Percentiles rank a stretch among this genome's conserved stretches.
Conservation (phyloP, 2,329 filamentous ascomycete species). For the Ambrosiella xylebori region DNA sequence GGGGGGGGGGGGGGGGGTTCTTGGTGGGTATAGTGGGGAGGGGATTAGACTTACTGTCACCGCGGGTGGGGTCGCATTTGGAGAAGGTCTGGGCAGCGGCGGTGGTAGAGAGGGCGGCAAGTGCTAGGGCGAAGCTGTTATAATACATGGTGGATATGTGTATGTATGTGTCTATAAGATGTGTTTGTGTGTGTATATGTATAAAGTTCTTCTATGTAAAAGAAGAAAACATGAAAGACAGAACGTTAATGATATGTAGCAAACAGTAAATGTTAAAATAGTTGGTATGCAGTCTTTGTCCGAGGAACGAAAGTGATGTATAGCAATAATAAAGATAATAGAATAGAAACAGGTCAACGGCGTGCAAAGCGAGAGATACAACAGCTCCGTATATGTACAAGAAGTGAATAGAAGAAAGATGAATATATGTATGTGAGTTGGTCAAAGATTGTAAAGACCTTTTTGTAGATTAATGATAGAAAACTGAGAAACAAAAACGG, state of each 20-base stretch:
- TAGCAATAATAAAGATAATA: background rate
- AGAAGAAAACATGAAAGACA: background rate
- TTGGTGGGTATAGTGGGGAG: background rate
- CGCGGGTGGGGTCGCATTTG: constrained; percentile 30
- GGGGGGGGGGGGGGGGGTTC: background rate
- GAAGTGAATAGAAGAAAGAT: background rate
- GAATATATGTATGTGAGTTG: too few species aligned
- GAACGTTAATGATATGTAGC: background rate
- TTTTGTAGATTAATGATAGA: background rate
- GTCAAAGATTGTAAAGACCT: too few species aligned
- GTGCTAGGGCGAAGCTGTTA: constrained; percentile 26
- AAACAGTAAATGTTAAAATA: background rate
- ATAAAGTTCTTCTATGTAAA: background rate
- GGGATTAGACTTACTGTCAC: constrained; percentile 13
- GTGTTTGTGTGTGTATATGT: background rate
- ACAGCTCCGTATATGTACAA: background rate
- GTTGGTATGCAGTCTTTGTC: background rate
- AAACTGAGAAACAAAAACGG: background rate
- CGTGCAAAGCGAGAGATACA: background rate
- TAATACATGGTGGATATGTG: constrained; percentile 18
- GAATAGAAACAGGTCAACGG: background rate
- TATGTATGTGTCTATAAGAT: background rate
- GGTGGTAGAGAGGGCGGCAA: constrained; percentile 27
- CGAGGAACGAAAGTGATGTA: background rate
- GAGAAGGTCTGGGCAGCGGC: constrained; percentile 40